A percentile compares a stretch with the other conserved stretches of the same genome.
These are phyloP conservation scores for Candida sp. DNA, from an alignment of 1,139 yeast species.

Conservation along the genomic window DNA sequence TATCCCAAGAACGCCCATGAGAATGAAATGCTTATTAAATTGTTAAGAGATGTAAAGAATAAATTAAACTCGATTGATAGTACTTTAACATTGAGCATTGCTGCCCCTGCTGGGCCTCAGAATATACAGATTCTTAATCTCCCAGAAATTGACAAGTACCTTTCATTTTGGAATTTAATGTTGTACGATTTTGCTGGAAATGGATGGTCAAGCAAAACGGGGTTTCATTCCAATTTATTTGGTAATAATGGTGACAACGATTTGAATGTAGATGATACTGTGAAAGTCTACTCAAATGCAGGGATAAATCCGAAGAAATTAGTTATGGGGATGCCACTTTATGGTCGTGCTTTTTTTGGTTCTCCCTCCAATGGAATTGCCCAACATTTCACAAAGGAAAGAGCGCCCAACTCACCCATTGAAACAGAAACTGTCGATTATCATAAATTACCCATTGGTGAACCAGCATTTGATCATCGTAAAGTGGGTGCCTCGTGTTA, in stretches of 20 bases:
- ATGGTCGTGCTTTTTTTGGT: slow-evolving; percentile 66
- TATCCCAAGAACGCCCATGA: slow-evolving; percentile 58
- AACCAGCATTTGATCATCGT: slow-evolving; percentile 49
- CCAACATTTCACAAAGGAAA: slow-evolving; percentile 38
- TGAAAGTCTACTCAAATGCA: slow-evolving; percentile 35
- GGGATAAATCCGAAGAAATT: slow-evolving; percentile 52
- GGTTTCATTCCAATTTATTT: slow-evolving; percentile 71
- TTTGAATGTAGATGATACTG: slow-evolving; percentile 47
- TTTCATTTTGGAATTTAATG: slow-evolving; percentile 84
- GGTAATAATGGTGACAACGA: slow-evolving; percentile 37
- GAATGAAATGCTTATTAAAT: slow-evolving; percentile 38
- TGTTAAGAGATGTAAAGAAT: slow-evolving; percentile 42
- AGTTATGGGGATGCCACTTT: slow-evolving; percentile 85
- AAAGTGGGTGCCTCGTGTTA: slow-evolving; percentile 61
- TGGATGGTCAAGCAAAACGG: slow-evolving; percentile 62
- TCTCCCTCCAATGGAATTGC: slow-evolving; percentile 39
- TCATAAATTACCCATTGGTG: slow-evolving; percentile 44
- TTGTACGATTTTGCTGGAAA: slow-evolving; percentile 80
- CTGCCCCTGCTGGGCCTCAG: slow-evolving; percentile 68
- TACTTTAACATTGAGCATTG: slow-evolving; percentile 53
- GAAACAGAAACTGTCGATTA: slow-evolving; percentile 53
- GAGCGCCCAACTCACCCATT: slow-evolving; percentile 14
- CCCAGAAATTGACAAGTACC: slow-evolving; percentile 48
- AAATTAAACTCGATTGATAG: slow-evolving; percentile 28
- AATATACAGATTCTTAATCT: slow-evolving; percentile 43